A percentile compares a stretch with the other conserved stretches of the same genome.
phyloP scores from a whole-genome alignment of 2,329 filamentous ascomycete genomes.

The Fusarium sp. region DNA sequence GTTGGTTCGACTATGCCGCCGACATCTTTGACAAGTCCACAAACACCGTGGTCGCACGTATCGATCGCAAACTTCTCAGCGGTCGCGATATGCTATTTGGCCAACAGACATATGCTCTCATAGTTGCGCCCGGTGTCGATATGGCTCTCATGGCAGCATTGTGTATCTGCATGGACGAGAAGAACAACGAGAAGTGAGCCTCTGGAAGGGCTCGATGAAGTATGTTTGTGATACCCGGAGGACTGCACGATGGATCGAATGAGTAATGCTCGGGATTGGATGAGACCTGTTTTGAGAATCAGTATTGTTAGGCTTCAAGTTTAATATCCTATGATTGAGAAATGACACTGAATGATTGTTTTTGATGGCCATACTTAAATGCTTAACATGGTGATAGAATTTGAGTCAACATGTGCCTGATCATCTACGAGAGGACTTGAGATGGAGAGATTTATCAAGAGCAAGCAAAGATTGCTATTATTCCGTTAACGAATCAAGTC shows the following conservation, averaged over 20 bases:
- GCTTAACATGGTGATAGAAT: too few relatives aligned
- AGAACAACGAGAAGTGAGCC: slow-evolving; percentile 55
- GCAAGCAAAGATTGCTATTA: not conserved
- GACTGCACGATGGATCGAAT: not conserved
- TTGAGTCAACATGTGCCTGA: not conserved
- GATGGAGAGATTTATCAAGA: not conserved
- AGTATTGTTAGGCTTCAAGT: not conserved
- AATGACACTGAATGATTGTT: not conserved
- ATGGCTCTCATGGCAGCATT: slow-evolving; percentile 73
- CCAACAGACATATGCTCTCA: slow-evolving; percentile 74
- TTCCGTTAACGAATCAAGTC: not conserved
- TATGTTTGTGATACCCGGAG: slow-evolving; percentile 4
- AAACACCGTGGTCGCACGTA: slow-evolving; percentile 65
- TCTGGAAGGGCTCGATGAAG: not conserved
- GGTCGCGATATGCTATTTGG: slow-evolving; percentile 67
- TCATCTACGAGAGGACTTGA: not conserved
- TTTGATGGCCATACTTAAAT: not conserved
- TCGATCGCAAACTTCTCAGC: slow-evolving; percentile 69
- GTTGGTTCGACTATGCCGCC: slow-evolving; percentile 68
- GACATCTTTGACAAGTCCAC: slow-evolving; percentile 66
- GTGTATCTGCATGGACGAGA: slow-evolving; percentile 76
- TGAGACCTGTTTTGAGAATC: not conserved
- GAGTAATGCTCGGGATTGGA: not conserved
- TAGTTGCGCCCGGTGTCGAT: slow-evolving; percentile 73
- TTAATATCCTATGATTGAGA: not conserved